phyloP scores from a whole-genome alignment of 345 rosid species.

The Eucalyptus pauciflora region DNA sequence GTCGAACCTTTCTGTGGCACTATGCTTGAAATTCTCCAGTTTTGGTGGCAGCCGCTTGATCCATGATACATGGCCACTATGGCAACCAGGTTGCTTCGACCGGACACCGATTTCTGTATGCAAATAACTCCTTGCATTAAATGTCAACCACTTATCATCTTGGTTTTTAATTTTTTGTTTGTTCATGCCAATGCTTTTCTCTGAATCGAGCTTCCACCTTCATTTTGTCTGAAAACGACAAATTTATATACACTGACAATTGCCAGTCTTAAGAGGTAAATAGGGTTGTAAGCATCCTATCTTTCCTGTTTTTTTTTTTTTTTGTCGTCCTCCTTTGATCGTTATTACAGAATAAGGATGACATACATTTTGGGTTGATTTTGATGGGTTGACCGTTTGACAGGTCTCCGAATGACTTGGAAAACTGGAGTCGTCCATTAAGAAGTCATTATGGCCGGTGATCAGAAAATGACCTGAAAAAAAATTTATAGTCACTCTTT shows the following conservation, averaged over 20 bases:
- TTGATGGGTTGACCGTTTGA: background rate
- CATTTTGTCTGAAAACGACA: background rate
- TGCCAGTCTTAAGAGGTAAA: background rate
- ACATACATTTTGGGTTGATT: background rate
- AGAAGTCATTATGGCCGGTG: accelerated
- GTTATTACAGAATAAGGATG: no score
- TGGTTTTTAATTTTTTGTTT: no score
- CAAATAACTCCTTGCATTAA: background rate
- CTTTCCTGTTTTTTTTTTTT: no score
- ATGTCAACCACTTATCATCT: background rate
- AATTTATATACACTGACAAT: background rate
- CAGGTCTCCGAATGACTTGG: background rate
- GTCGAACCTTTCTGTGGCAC: background rate
- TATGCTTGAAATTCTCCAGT: background rate
- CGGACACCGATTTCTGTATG: background rate
- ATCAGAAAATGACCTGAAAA: background rate
- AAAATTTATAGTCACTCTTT: background rate
- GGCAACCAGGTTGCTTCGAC: background rate
- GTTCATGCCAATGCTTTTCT: background rate
- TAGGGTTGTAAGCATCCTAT: background rate
- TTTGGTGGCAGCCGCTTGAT: background rate
- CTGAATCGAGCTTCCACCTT: background rate
- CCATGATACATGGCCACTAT: background rate
- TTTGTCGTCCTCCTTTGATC: background rate
- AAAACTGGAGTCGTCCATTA: background rate